Conservation (phyloP, 2,329 filamentous ascomycete genomes). For the Hypoxylon sp. region DNA sequence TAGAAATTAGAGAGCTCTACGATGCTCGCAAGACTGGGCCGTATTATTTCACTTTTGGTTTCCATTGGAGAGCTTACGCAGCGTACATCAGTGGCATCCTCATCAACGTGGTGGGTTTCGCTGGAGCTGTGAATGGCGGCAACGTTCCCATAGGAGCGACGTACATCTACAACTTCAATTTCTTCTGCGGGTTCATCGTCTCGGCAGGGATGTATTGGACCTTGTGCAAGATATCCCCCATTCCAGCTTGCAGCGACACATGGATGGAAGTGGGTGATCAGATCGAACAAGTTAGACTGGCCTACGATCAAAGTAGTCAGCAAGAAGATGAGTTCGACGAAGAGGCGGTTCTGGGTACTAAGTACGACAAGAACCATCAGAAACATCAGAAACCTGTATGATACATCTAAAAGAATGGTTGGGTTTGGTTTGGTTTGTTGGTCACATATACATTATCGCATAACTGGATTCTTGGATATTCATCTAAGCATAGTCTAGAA, state of each 20-base stretch:
- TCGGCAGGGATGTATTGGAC: conserved; percentile 76
- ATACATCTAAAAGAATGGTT: conserved; percentile 4
- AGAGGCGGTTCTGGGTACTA: conserved; percentile 50
- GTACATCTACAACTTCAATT: conserved; percentile 93
- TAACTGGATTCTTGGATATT: background rate
- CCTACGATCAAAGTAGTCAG: conserved; percentile 60
- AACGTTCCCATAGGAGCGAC: conserved; percentile 81
- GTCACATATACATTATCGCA: background rate
- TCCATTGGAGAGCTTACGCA: conserved; percentile 87
- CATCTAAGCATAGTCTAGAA: background rate
- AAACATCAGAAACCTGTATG: conserved; percentile 37
- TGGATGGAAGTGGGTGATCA: conserved; percentile 69
- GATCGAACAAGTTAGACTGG: conserved; percentile 67
- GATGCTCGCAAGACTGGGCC: conserved; percentile 74
- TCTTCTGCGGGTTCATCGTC: conserved; percentile 86
- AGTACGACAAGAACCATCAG: conserved; percentile 44
- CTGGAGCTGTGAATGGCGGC: conserved; percentile 77
- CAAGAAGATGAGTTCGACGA: conserved; percentile 57
- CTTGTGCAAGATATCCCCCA: conserved; percentile 77
- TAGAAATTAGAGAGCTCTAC: conserved; percentile 85
- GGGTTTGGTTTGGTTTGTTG: conserved; percentile 1
- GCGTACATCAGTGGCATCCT: conserved; percentile 88
- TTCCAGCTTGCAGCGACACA: conserved; percentile 79
- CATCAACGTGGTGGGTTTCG: conserved; percentile 93
- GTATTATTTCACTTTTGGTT: conserved; percentile 81